Percentiles rank a stretch among this genome's conserved stretches.
Conservation (phyloP, 2,329 filamentous ascomycete genomes). For the Diaporthe helianthi region DNA sequence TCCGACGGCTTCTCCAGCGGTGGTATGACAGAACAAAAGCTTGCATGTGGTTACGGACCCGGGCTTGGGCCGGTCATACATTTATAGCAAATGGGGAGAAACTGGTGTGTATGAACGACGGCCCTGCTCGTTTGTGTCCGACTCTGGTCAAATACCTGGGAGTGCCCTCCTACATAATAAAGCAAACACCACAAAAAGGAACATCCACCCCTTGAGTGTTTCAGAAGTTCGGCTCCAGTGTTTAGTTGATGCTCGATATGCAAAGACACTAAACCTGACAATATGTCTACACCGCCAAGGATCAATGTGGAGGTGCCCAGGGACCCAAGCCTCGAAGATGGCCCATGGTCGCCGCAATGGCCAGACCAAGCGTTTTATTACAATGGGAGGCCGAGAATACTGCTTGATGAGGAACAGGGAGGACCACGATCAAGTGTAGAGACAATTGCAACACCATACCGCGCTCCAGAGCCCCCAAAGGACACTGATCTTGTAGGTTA, state of each 20-base stretch:
- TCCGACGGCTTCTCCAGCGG: background rate
- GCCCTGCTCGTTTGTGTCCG: background rate
- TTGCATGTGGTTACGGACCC: background rate
- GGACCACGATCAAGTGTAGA: background rate
- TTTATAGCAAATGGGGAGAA: background rate
- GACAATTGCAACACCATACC: background rate
- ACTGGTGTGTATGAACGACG: background rate
- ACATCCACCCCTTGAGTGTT: background rate
- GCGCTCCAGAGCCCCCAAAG: background rate
- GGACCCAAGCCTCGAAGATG: slow-evolving; percentile 5
- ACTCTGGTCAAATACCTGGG: background rate
- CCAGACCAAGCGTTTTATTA: background rate
- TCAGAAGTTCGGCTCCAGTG: background rate
- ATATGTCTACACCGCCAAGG: slow-evolving; percentile 1
- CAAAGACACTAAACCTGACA: background rate
- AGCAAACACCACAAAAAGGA: background rate
- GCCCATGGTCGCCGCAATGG: background rate
- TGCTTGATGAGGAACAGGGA: background rate
- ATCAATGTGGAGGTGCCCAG: slow-evolving; percentile 9
- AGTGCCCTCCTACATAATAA: background rate
- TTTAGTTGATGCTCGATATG: background rate
- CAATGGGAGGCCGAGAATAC: background rate
- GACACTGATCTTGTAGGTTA: slow-evolving; percentile 18
- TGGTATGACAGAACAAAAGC: background rate
- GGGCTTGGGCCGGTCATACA: background rate